Evolutionary conservation across 2,329 filamentous ascomycete genomes (phyloP), one percentile per base, ranked within the genome.

Genomic region (Scolecobasidium constrictum): DNA sequence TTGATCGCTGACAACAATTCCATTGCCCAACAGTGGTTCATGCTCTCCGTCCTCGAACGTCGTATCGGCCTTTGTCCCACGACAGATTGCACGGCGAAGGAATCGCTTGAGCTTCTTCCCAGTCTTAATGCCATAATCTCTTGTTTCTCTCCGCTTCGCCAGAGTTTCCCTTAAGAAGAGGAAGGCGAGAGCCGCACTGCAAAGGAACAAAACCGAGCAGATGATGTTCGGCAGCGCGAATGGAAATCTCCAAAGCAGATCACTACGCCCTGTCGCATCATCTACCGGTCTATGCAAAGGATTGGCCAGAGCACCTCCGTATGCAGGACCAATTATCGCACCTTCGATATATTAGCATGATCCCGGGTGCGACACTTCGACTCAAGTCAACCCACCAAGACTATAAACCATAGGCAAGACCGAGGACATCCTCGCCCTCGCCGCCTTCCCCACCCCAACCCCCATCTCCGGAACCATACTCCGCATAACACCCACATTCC

Each of bases 391-490:
- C 26, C 79, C 83, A 1, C 90, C 90, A 41, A 95, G 67, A 9
- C 81, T 87, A 83, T 86, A 96, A 2, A 83, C 84, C 13, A 96
- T 65, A 3, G 90, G 90, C 88, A 96, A 95, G 36, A 96, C 71
- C 49, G 82, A 87, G 60, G 96, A 96, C 0, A 92, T 92, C 41
- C 78, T 71, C 0, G 90, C 88, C 56, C 95, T 90, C 5, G 94
- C 69, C 55, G 87, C 83, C 58, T 62, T 15, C 16, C 6, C 35
- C 0, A n/a, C n/a, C n/a, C n/a, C n/a, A n/a, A 86, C 84, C 2
- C 94, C 87, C 72, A 95, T 79, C 60, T 95, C 90, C 0, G 90
- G 90, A 2, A 95, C 87, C 66, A 92, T 86, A 13, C 86, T 94
- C 50, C 88, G 69, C 49, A 95, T 81, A 48, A 95, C 95, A 2